These are phyloP conservation scores for Aspergillus cavernicola DNA, from an alignment of 495 filamentous ascomycete species.

Conservation along the genomic window DNA sequence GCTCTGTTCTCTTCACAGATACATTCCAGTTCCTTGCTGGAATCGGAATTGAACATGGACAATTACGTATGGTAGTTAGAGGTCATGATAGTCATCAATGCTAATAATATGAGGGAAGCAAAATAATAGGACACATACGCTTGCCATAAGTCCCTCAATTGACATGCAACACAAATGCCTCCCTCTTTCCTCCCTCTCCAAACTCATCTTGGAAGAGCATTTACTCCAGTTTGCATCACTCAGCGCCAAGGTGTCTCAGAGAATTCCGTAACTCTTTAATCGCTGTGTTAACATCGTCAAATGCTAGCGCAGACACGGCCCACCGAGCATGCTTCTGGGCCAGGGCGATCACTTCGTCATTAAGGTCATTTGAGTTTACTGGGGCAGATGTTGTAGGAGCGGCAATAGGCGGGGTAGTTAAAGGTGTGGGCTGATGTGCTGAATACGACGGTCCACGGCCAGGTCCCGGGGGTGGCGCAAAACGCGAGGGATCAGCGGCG, in stretches of 20 bases:
- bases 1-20: too few species aligned
- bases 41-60: not conserved
- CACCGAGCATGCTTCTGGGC: slow-evolving; percentile 96
- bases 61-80: not conserved
- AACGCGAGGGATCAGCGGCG: slow-evolving; percentile 21
- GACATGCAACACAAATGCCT: not conserved
- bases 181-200: not conserved
- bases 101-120: not conserved
- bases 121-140: slow-evolving; percentile 1
- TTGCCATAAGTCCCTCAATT: not conserved
- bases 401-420: slow-evolving; percentile 15
- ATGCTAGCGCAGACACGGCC: slow-evolving; percentile 95
- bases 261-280: slow-evolving; percentile 79
- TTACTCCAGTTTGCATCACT: slow-evolving; percentile 18
- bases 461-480: slow-evolving; percentile 16
- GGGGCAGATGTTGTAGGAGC: slow-evolving; percentile 17
- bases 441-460: slow-evolving; percentile 12
- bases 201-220: not conserved
- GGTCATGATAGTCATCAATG: not conserved
- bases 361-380: slow-evolving; percentile 36
- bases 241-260: slow-evolving; percentile 45
- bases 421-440: slow-evolving; percentile 21
- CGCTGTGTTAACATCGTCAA: slow-evolving; percentile 91
- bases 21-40: not conserved
- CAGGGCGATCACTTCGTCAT: slow-evolving; percentile 70